Base-by-base conservation (phyloP, 306 rosid species). In the Quillaja saponaria region DNA sequence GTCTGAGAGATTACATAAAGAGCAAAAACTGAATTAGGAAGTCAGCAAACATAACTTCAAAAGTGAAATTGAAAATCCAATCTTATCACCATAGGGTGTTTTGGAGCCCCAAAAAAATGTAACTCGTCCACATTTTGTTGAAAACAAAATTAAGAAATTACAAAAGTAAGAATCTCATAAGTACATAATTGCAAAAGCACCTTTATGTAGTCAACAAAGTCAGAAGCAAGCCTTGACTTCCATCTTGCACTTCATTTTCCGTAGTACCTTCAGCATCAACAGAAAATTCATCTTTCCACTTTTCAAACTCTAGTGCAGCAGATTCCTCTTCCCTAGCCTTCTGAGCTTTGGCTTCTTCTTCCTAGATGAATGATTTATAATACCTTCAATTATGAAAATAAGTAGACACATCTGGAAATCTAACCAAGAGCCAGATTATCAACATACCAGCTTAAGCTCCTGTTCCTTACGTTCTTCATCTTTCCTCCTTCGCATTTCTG, bases 221-320 rank as follows among this genome's bases (percentile, higher is more conserved):
- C 71, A 66, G 83, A 52, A 92, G 86, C 87, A 86, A 67, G 68
- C 81, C 97, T 73, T 74, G 84, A 66, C 48, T 63, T 58, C 88
- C 85, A 65, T 76, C 96, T 74, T 81, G 88, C 72, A 62, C 86
- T 71, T 85, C 99, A 74, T 71, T 74, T 64, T 81, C 99, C 17
- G 82, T 81, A 41, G 85, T 83, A 66, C 99, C 99, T 83, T 94
- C 99, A 51, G 81, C 97, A 73, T 94, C 99, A 31, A 94, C 66
- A 10, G 99, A 89, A 76, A 94, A 87, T 51, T 85, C 99, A 0
- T 95, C 97, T 76, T 89, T 94, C 99, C 99, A 94, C 82, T 89
- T 94, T 16, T 89, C 96, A 80, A 92, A 89, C 75, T 94, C 99
- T 52, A 87, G 65, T 17, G 97, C 95, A 70, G 99, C 96, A 70